A percentile compares a stretch with the other conserved stretches of the same genome.
These are phyloP conservation scores for Barnettozyma hawaiiensis DNA, from an alignment of 1,139 yeast species.

Conservation along the genomic window DNA sequence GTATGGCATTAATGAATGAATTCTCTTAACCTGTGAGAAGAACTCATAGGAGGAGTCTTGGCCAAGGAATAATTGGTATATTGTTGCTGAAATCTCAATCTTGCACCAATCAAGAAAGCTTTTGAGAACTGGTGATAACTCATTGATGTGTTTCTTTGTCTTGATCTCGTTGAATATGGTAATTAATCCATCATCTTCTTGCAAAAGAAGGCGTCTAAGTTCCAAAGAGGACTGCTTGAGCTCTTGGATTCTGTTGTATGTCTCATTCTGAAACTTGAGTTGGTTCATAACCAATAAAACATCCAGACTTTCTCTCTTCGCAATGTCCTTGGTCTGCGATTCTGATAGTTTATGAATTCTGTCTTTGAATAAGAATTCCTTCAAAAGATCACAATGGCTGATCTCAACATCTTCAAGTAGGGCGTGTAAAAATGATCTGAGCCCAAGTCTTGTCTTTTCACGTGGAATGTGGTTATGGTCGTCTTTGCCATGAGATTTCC, in stretches of 20 bases:
- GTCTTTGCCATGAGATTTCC: neutral
- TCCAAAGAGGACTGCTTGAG: constrained; percentile 31
- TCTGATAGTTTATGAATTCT: constrained; percentile 32
- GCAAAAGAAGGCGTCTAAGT: constrained; percentile 28
- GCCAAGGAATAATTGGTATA: constrained; percentile 66
- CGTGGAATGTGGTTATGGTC: constrained; percentile 26
- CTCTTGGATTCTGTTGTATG: constrained; percentile 34
- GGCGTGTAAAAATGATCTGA: constrained; percentile 63
- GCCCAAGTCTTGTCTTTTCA: constrained; percentile 69
- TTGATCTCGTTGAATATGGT: constrained; percentile 47
- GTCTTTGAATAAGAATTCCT: constrained; percentile 45
- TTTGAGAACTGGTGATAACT: constrained; percentile 61
- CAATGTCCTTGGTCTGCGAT: constrained; percentile 49
- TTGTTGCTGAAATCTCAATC: constrained; percentile 75
- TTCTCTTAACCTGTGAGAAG: constrained; percentile 61
- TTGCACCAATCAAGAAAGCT: constrained; percentile 77
- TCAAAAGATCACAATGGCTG: constrained; percentile 44
- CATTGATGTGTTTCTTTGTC: constrained; percentile 43
- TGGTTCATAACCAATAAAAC: constrained; percentile 57
- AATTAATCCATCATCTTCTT: constrained; percentile 29
- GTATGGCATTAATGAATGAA: constrained; percentile 32
- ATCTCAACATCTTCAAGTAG: constrained; percentile 52
- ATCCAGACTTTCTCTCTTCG: constrained; percentile 56
- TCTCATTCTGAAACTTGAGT: constrained; percentile 64
- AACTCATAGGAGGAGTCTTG: constrained; percentile 73